Evolutionary conservation across 2,329 filamentous ascomycete species (phyloP).

Genomic region (Penicillium occitanis): DNA sequence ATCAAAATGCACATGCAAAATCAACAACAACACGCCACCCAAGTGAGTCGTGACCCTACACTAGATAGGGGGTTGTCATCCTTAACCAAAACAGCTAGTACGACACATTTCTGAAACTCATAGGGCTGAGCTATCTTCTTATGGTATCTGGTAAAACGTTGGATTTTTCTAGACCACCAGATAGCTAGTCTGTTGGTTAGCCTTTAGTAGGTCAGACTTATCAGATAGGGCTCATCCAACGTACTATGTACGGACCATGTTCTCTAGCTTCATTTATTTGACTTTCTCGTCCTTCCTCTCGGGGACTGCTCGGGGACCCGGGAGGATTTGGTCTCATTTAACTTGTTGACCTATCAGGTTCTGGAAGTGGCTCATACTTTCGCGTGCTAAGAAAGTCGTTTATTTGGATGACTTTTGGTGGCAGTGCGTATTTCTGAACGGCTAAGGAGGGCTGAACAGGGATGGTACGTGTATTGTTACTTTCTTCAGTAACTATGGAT

Average conservation of each 20-base stretch:
- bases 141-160: neutral
- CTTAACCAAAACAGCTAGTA: neutral
- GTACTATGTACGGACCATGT: neutral
- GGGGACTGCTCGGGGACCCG: neutral
- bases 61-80: neutral
- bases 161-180: neutral
- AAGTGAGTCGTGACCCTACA: no score
- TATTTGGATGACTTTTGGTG: neutral
- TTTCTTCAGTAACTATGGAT: neutral
- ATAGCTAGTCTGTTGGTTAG: neutral
- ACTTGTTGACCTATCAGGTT: neutral
- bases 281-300: neutral
- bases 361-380: neutral
- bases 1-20: neutral
- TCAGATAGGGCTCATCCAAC: neutral
- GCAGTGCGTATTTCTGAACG: neutral
- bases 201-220: neutral
- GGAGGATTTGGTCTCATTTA: neutral
- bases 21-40: neutral
- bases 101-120: neutral
- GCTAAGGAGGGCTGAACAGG: neutral
- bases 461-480: neutral
- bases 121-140: slow-evolving; percentile 7
- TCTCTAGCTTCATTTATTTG: neutral
- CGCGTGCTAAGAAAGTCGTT: neutral